A percentile compares a stretch with the other conserved stretches of the same genome.
Conservation (phyloP, 805 yeast species). For the Candida insectalens region DNA sequence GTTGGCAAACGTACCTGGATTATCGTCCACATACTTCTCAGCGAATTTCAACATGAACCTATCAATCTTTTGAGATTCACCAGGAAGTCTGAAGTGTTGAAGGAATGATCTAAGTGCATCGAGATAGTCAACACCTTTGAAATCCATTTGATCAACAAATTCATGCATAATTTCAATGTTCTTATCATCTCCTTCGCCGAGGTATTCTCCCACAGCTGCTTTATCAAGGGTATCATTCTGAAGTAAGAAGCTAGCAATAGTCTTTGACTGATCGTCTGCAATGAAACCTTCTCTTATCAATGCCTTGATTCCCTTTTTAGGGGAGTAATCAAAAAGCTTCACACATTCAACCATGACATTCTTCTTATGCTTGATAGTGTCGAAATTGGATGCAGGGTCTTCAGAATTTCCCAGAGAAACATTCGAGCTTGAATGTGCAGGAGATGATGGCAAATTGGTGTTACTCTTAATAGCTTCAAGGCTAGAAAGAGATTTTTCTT, state of each 20-base stretch:
- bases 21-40: conserved; percentile 79
- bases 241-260: conserved; percentile 68
- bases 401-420: conserved; percentile 7
- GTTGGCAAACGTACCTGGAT: conserved; percentile 78
- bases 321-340: conserved; percentile 72
- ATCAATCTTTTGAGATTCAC: conserved; percentile 97
- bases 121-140: conserved; percentile 57
- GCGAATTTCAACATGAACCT: conserved; percentile 96
- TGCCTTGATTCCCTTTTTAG: conserved; percentile 65
- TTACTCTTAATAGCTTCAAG: conserved; percentile 2
- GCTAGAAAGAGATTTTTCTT: not conserved
- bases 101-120: conserved; percentile 79
- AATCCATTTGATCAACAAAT: conserved; percentile 83
- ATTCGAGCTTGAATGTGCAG: conserved; percentile 16
- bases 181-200: conserved; percentile 80
- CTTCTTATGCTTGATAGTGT: conserved; percentile 72
- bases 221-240: conserved; percentile 68
- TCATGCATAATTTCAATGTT: conserved; percentile 85
- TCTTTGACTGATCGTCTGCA: conserved; percentile 45
- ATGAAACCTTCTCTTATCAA: conserved; percentile 60
- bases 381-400: conserved; percentile 81
- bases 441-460: conserved; percentile 8
- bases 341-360: conserved; percentile 73
- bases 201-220: conserved; percentile 76
- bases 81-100: conserved; percentile 89